Conservation (phyloP, 768 basidiomycete genomes). For the Glaciozyma martinii region DNA sequence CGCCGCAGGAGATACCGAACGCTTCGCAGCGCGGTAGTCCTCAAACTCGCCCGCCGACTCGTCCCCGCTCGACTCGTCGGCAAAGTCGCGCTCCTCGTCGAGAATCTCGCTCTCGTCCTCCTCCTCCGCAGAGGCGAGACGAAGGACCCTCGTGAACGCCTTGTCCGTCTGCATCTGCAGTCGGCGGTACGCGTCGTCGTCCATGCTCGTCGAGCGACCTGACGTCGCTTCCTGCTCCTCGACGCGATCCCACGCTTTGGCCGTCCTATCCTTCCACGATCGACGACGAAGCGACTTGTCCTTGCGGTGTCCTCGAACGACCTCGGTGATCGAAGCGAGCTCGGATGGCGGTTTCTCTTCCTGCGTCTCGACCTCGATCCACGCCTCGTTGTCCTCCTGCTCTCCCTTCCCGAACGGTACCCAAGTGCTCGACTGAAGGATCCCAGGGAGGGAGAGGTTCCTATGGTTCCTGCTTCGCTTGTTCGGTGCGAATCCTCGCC, state of each 20-base stretch:
- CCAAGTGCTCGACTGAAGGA: not conserved
- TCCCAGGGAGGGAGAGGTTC: conserved; percentile 12
- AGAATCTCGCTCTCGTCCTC: conserved; percentile 10
- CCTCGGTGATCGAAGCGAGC: not conserved
- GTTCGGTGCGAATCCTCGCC: not conserved
- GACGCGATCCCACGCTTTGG: conserved; percentile 1
- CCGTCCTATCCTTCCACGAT: conserved; percentile 1
- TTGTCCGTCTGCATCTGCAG: not conserved
- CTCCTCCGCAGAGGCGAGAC: not conserved
- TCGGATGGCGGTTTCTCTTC: not conserved
- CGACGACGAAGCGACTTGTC: not conserved
- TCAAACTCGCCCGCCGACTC: not conserved
- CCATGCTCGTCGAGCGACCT: not conserved
- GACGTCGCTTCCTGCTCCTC: not conserved
- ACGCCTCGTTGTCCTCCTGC: not conserved
- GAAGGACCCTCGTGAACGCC: not conserved
- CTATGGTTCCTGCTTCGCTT: conserved; percentile 1
- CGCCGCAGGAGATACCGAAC: not conserved
- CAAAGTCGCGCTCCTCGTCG: conserved; percentile 5
- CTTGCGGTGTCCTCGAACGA: not conserved
- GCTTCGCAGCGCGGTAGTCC: not conserved
- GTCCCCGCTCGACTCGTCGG: conserved; percentile 3
- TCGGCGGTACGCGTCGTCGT: not conserved
- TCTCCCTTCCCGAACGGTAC: not conserved
- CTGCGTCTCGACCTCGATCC: conserved; percentile 10